These are phyloP conservation scores for Colletotrichum plurivorum DNA, from an alignment of 2,329 filamentous ascomycete species.

Conservation along the genomic window DNA sequence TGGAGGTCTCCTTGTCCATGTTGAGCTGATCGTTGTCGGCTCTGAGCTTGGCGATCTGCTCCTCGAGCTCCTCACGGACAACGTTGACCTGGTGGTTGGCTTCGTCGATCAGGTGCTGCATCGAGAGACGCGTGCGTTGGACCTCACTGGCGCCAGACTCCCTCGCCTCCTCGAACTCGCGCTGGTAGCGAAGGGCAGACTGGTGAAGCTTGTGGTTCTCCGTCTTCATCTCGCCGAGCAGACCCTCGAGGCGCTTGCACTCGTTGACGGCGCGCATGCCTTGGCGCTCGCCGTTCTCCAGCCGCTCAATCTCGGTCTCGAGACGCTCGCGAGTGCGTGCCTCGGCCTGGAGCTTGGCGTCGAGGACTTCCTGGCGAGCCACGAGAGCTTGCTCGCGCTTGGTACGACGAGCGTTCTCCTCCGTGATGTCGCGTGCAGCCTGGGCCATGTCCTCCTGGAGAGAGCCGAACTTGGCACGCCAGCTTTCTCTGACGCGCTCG, in stretches of 20 bases:
- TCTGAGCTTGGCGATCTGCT: conserved; percentile 80
- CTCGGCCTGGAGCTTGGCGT: conserved; percentile 82
- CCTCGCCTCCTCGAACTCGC: conserved; percentile 87
- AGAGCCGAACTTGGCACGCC: conserved; percentile 86
- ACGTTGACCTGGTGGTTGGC: conserved; percentile 90
- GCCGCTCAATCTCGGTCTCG: conserved; percentile 75
- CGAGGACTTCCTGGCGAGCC: conserved; percentile 84
- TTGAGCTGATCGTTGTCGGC: conserved; percentile 82
- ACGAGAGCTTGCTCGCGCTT: conserved; percentile 85
- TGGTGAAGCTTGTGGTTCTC: conserved; percentile 83
- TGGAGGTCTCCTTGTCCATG: conserved; percentile 84
- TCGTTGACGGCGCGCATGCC: conserved; percentile 76
- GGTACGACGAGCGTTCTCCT: conserved; percentile 84
- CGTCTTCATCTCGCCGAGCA: conserved; percentile 70
- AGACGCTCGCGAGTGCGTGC: conserved; percentile 77
- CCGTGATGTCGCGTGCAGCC: conserved; percentile 83
- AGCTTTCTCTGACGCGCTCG: conserved; percentile 84
- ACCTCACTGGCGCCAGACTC: conserved; percentile 86
- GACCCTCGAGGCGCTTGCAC: conserved; percentile 70
- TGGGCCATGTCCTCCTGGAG: conserved; percentile 89
- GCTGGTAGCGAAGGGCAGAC: conserved; percentile 77
- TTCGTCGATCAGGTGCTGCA: conserved; percentile 86
- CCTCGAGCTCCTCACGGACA: conserved; percentile 85
- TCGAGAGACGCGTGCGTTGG: conserved; percentile 81
- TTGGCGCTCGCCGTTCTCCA: conserved; percentile 75